A percentile compares a stretch with the other conserved stretches of the same genome.
phyloP scores from a whole-genome alignment of 2,329 filamentous ascomycete species.

The Mycocentrospora acerina region DNA sequence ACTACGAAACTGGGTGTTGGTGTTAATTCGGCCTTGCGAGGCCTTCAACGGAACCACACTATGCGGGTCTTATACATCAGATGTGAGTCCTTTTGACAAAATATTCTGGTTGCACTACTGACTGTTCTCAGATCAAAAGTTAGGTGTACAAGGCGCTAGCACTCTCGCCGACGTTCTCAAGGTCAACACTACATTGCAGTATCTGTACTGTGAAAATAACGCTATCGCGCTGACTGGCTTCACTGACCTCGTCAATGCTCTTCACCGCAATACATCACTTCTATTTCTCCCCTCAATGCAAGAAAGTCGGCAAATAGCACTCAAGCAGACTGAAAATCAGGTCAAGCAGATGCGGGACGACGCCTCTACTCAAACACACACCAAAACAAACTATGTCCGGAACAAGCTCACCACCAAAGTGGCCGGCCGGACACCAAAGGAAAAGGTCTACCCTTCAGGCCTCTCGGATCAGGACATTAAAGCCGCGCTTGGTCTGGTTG shows the following conservation, averaged over 20 bases:
- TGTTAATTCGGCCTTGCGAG: conserved; percentile 65
- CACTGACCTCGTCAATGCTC: conserved; percentile 66
- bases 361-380: conserved; percentile 19
- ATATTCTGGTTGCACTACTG: conserved; percentile 6
- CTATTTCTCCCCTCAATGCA: conserved; percentile 65
- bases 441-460: conserved; percentile 25
- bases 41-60: conserved; percentile 64
- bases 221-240: conserved; percentile 71
- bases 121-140: conserved; percentile 56
- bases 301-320: conserved; percentile 60
- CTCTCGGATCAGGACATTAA: conserved; percentile 53
- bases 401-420: conserved; percentile 38
- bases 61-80: conserved; percentile 65
- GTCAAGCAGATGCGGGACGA: conserved; percentile 55
- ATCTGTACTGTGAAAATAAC: conserved; percentile 72
- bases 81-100: conserved; percentile 29
- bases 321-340: conserved; percentile 60
- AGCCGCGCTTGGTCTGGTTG: conserved; percentile 49
- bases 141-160: conserved; percentile 69
- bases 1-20: conserved; percentile 69
- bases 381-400: conserved; percentile 36
- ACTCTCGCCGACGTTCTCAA: conserved; percentile 69
- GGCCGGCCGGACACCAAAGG: conserved; percentile 25
- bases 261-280: conserved; percentile 66
- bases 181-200: conserved; percentile 61